Percentiles rank a stretch among this genome's conserved stretches.
Conservation (phyloP, 108 stramenopile genomes). For the Pseudonitzschia multiseries region DNA sequence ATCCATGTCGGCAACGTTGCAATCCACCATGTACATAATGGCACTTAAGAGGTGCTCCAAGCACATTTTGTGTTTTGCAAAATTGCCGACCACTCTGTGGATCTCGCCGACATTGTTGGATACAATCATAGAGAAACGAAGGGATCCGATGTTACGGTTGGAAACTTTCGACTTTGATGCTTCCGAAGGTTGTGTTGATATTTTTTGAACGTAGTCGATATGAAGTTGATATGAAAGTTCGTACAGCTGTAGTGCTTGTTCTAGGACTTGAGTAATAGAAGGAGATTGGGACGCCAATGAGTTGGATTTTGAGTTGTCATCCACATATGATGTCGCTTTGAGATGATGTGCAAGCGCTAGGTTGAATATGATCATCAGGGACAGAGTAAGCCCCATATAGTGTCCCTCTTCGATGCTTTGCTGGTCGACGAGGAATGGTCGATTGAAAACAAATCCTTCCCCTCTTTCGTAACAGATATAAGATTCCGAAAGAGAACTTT, state of each 20-base stretch:
- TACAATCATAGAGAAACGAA: constrained; percentile 32
- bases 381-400: constrained; percentile 23
- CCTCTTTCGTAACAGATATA: neutral
- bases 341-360: constrained; percentile 26
- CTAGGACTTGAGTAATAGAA: neutral
- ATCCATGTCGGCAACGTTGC: neutral
- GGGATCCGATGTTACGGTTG: constrained; percentile 14
- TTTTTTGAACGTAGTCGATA: neutral
- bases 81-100: constrained; percentile 11
- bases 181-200: neutral
- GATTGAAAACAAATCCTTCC: constrained; percentile 20
- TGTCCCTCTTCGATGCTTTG: constrained; percentile 20
- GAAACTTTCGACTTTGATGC: neutral
- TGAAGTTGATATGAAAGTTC: constrained; percentile 31
- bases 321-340: neutral
- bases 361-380: constrained; percentile 25
- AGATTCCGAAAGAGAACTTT: neutral
- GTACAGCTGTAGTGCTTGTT: constrained; percentile 22
- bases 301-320: neutral
- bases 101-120: constrained; percentile 37
- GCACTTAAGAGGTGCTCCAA: constrained; percentile 31
- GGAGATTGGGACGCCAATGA: neutral
- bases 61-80: constrained; percentile 17
- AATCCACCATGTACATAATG: constrained; percentile 40
- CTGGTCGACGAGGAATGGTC: constrained; percentile 7